Evolutionary conservation across 1,284 basidiomycete genomes (phyloP), one percentile per base, ranked within the genome.

Genomic region (Pascua guehoae): DNA sequence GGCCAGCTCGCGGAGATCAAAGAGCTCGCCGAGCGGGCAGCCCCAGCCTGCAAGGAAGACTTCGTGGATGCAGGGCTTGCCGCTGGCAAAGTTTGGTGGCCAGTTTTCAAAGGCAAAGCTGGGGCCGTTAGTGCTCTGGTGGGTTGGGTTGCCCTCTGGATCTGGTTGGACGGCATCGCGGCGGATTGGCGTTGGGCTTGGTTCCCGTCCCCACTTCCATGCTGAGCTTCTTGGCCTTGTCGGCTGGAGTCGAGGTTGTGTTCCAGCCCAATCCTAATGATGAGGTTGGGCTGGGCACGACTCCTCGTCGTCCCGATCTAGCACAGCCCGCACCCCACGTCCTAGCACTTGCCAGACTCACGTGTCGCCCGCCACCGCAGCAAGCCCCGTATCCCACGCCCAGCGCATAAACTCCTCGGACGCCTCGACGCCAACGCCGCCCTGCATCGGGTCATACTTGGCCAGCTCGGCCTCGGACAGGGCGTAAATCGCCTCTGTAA

Each of bases 381-480:
- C 72, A 51, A 80, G 75, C 39, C 78, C 78, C 18, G 77, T 67
- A 48, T 80, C 73, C 79, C 78, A 79, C 49, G 76, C 65, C 69
- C 74, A 80, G 47, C 56, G 62, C 51, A 71, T 65, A 45, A 75
- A 58, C 14, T 72, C 70, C 36, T 75, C 71, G 16, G 43, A 47
- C 17, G 66, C 61, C n/a, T 62, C 61, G 15, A 75, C 68, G 36
- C 75, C 73, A n/a, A 49, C 18, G 9, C 38, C 38, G 15, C 57
- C 57, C 38, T 46, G 7, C 38, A 57, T 41, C 10, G 56, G 55
- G 43, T 57, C 40, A 39, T 43, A 60, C 18, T 53, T 37, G 17
- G 24, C 17, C 39, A 18, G 14, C 16, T 40, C 41, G 16, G 46
- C 41, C 42, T 39, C 53, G 24, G 43, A 37, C 46, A 52, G 18